Percentiles rank a stretch among this genome's conserved stretches.
Evolutionary conservation across 2,329 filamentous ascomycete genomes (phyloP).

Genomic region (Amauroascus niger): DNA sequence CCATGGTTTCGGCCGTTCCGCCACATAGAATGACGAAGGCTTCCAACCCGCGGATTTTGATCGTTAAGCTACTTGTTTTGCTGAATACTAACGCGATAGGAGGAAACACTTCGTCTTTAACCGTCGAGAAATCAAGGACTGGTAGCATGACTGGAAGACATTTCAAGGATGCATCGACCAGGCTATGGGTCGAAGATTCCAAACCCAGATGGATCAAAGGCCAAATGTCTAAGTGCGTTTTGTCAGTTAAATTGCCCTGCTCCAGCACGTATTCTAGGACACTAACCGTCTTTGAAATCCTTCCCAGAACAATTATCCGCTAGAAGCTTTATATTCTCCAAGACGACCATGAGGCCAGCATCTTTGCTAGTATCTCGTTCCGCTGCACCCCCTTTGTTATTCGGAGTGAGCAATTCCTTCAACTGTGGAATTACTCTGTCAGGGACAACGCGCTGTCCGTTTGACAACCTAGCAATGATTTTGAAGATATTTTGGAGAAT

Average conservation of each 20-base stretch:
- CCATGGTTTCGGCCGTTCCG: slow-evolving; percentile 46
- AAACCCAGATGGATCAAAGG: slow-evolving; percentile 76
- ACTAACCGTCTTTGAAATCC: slow-evolving; percentile 83
- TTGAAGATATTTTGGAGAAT: slow-evolving; percentile 90
- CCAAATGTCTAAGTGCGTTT: slow-evolving; percentile 58
- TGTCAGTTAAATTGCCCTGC: not conserved
- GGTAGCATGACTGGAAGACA: slow-evolving; percentile 72
- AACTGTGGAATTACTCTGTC: slow-evolving; percentile 79
- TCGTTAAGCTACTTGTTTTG: slow-evolving; percentile 83
- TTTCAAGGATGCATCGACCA: slow-evolving; percentile 76
- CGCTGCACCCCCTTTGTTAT: slow-evolving; percentile 36
- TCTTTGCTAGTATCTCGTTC: slow-evolving; percentile 79
- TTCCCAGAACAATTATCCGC: slow-evolving; percentile 76
- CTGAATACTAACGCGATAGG: slow-evolving; percentile 84
- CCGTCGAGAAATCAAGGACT: slow-evolving; percentile 86
- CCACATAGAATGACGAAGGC: slow-evolving; percentile 86
- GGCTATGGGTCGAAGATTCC: slow-evolving; percentile 76
- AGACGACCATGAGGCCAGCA: slow-evolving; percentile 78
- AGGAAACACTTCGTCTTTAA: slow-evolving; percentile 94
- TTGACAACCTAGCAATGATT: slow-evolving; percentile 69
- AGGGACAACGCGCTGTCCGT: slow-evolving; percentile 65
- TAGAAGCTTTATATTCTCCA: slow-evolving; percentile 70
- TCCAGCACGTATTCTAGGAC: not conserved
- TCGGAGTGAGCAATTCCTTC: slow-evolving; percentile 65
- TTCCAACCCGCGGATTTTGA: slow-evolving; percentile 86